Base-by-base conservation (phyloP, 352 stramenopile species). In the Phytopythium ostracodes region DNA sequence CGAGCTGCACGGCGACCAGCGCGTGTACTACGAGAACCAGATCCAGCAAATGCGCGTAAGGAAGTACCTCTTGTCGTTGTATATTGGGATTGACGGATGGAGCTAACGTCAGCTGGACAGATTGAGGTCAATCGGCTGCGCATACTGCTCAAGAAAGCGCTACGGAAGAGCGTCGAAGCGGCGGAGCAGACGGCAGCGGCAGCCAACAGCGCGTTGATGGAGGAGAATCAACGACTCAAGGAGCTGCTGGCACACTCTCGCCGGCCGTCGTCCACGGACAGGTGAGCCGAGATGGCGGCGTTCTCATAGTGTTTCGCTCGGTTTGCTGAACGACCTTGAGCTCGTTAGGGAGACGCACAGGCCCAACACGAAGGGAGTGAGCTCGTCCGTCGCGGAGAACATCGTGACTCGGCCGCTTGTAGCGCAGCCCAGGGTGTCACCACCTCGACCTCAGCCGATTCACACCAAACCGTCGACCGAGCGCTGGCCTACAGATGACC, bases 41-140 rank as follows among this genome's bases (percentile, higher is more conserved):
- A 88, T 91, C 59, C 77, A 82, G 53, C 73, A 52, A 31, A 89
- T 92, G 80, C 73, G 81, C 29, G 80, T 90, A 68, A 50, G 69
- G 54, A 14, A 5, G 4, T 33, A 2, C 9, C 40, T 11, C 40
- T 44, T 44, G 40, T 22, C 40, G 22, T 17, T n/a, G 40, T 15
- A 10, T 2, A 14, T 38, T 5, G 33, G 33, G 10, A 36, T 9
- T 11, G 33, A 38, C 14, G 7, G 7, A 15, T 2, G 33, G 38
- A 44, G 38, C 4, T n/a, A n/a, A 44, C 38, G 38, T 44, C 14
- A 53, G 18, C 6, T 63, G 17, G 27, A 7, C 46, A 90, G 81
- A 43, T 73, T 22, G 79, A 92, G 66, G 79, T 89, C 14, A 81
- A 67, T 46, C 73, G 77, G 1, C 53, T 91, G 15, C 68, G 77